Evolutionary conservation across 2,329 filamentous ascomycete species (phyloP).

Genomic region (Cercospora sesami): DNA sequence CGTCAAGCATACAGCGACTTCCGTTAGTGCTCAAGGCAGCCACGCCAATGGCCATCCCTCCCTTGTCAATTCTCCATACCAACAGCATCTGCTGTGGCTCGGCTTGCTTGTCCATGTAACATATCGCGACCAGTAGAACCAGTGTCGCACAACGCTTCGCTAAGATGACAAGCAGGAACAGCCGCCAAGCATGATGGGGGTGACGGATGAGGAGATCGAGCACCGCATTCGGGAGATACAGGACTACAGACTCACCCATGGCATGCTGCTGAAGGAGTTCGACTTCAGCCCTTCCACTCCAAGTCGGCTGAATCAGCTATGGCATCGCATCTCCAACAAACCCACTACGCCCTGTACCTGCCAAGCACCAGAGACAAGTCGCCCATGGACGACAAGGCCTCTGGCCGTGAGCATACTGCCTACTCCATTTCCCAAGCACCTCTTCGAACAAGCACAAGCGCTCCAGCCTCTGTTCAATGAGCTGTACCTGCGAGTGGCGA

Average conservation of each 20-base stretch:
- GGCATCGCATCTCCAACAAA: background rate
- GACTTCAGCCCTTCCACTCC: background rate
- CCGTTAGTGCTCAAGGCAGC: constrained; percentile 17
- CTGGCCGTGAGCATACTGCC: constrained; percentile 42
- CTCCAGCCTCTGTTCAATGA: constrained; percentile 62
- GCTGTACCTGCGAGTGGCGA: constrained; percentile 54
- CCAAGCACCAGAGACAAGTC: background rate
- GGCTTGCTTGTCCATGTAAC: background rate
- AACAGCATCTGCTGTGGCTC: background rate
- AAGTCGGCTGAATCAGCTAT: background rate
- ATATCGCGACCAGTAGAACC: background rate
- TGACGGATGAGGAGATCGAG: constrained; percentile 12
- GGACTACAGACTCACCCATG: constrained; percentile 48
- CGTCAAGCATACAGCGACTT: constrained; percentile 23
- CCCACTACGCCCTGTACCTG: background rate
- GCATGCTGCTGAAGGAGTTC: constrained; percentile 42
- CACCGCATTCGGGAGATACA: constrained; percentile 39
- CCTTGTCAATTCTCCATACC: background rate
- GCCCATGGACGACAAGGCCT: constrained; percentile 35
- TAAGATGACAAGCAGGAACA: background rate
- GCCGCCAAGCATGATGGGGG: constrained; percentile 3
- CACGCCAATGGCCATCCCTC: constrained; percentile 11
- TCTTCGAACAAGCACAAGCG: constrained; percentile 51
- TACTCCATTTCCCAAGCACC: constrained; percentile 38
- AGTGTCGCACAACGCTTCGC: constrained; percentile 6